Base-by-base conservation (phyloP, 2,329 filamentous ascomycete genomes). In the Pyrenochaeta sp. region DNA sequence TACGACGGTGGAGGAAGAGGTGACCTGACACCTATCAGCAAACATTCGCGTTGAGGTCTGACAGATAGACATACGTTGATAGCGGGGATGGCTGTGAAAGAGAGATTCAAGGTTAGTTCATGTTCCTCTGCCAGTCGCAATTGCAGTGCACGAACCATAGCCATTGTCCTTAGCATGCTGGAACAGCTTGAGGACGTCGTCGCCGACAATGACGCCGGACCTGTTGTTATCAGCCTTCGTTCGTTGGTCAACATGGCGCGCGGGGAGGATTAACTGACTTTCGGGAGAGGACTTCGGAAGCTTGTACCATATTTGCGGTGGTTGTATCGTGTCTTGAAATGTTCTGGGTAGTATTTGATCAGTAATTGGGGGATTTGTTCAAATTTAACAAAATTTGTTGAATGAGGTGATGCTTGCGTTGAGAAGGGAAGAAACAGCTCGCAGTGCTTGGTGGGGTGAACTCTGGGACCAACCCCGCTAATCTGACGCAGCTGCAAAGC, bases 1-100 rank as follows among this genome's bases (percentile, higher is more conserved):
- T 30, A 97, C 89, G 61, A 87, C 89, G 60, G 90, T 92, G 60
- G 92, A 97, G 59, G 91, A 96, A 36, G 92, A 96, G 69, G 94
- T 98, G 75, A 96, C 91, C 82, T 98, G 52, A 41, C 32, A 30
- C 3, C 17, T 30, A 45, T 65, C 36, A 65, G 55, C 20, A 11
- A 17, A n/a, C 14, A 15, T 18, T 11, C 35, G 7, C 29, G 23
- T 35, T 23, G 6, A 15, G 9, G 1, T 18, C 32, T 23, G 18
- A 10, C 33, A 27, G 32, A 30, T 30, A 12, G 23, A 61, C 61
- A 2, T 57, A 64, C 69, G 58, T 72, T 71, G 65, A 75, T 73
- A 61, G 73, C 72, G 42, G 73, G 73, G 47, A 75, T 75, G 57
- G 72, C 72, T 37, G 6, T 54, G 36, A 45, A 59, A 83, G 85